phyloP scores from a whole-genome alignment of 768 basidiomycete genomes.

The Amanita jacksonii region DNA sequence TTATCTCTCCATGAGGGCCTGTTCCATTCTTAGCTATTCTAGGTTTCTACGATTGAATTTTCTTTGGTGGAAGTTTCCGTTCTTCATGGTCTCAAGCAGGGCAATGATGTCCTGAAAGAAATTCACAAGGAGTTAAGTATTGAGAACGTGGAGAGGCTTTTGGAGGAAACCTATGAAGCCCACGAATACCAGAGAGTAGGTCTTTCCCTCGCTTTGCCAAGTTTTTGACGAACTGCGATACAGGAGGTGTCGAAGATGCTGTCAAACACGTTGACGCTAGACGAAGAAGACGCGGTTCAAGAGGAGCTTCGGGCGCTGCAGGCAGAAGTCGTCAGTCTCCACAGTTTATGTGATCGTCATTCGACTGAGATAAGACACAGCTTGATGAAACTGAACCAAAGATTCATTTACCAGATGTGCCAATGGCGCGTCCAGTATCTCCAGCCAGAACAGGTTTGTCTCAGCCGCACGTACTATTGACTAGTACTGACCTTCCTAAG shows the following conservation, averaged over 20 bases:
- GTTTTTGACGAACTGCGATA: slow-evolving; percentile 4
- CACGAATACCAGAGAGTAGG: slow-evolving; percentile 80
- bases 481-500: neutral
- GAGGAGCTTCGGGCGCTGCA: slow-evolving; percentile 68
- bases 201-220: neutral
- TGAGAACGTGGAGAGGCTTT: slow-evolving; percentile 86
- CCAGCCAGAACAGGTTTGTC: slow-evolving; percentile 22
- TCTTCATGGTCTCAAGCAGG: slow-evolving; percentile 85
- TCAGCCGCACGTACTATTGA: neutral
- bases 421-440: slow-evolving; percentile 32
- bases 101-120: slow-evolving; percentile 87
- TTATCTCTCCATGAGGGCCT: neutral
- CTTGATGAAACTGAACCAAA: slow-evolving; percentile 17
- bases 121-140: slow-evolving; percentile 91
- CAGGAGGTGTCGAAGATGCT: slow-evolving; percentile 92
- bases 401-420: slow-evolving; percentile 45
- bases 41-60: slow-evolving; percentile 98
- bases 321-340: slow-evolving; percentile 42
- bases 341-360: neutral
- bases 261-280: slow-evolving; percentile 67
- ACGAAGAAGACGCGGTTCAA: slow-evolving; percentile 93
- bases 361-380: slow-evolving; percentile 17
- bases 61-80: slow-evolving; percentile 90
- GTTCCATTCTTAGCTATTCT: neutral
- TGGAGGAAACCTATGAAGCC: slow-evolving; percentile 91